These are phyloP conservation scores for Ramularia endophylla DNA, from an alignment of 2,329 filamentous ascomycete genomes.

Conservation along the genomic window DNA sequence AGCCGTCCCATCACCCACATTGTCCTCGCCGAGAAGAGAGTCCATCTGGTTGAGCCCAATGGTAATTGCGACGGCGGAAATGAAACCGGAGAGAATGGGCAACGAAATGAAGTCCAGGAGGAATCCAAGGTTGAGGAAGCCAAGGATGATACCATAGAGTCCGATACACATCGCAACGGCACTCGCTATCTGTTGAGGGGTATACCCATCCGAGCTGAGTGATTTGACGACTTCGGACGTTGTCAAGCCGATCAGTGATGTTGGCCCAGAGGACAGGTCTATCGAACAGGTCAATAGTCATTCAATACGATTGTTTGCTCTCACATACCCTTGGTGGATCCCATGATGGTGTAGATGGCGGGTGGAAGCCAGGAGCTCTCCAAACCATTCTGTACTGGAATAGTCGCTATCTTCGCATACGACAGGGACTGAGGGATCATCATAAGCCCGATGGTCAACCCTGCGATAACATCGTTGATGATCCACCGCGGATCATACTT, in stretches of 20 bases:
- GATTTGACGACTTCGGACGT: slow-evolving; percentile 53
- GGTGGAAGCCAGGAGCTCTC: slow-evolving; percentile 56
- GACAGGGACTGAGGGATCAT: slow-evolving; percentile 58
- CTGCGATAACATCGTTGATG: slow-evolving; percentile 55
- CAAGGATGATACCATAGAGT: slow-evolving; percentile 53
- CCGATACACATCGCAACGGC: slow-evolving; percentile 60
- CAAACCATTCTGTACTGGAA: slow-evolving; percentile 55
- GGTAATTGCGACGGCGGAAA: slow-evolving; percentile 59
- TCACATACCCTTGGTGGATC: slow-evolving; percentile 52
- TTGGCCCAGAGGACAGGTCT: slow-evolving; percentile 60
- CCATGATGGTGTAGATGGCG: slow-evolving; percentile 54
- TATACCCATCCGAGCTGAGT: slow-evolving; percentile 46
- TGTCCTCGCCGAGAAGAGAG: slow-evolving; percentile 51
- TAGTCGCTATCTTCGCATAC: slow-evolving; percentile 57
- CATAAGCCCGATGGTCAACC: slow-evolving; percentile 48
- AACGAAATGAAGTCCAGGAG: slow-evolving; percentile 58
- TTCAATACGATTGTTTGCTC: too few relatives aligned
- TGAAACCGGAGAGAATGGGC: slow-evolving; percentile 59
- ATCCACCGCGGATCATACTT: slow-evolving; percentile 57
- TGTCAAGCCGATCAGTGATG: slow-evolving; percentile 58
- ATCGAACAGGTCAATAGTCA: not conserved
- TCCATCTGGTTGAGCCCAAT: slow-evolving; percentile 61
- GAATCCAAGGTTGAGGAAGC: slow-evolving; percentile 47
- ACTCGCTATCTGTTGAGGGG: slow-evolving; percentile 52
- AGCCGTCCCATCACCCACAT: slow-evolving; percentile 48